A percentile compares a stretch with the other conserved stretches of the same genome.
These are phyloP conservation scores for Neurospora sp. DNA, from an alignment of 495 filamentous ascomycete genomes.

Conservation along the genomic window DNA sequence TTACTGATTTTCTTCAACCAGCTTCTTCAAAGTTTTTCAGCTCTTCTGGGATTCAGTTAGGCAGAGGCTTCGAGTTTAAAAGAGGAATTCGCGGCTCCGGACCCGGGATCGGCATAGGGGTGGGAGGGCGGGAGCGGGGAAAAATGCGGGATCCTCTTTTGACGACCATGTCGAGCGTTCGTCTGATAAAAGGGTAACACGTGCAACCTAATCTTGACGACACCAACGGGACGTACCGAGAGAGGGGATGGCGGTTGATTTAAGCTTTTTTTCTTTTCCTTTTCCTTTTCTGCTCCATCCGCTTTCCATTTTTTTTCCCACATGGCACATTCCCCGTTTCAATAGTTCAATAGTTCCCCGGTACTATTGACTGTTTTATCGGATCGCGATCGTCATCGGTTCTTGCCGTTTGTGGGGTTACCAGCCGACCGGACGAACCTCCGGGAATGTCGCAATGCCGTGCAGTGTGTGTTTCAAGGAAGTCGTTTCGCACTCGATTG, in stretches of 20 bases:
- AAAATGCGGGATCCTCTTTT: neutral
- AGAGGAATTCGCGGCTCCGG: neutral
- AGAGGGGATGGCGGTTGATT: neutral
- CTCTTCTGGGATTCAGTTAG: too few relatives aligned
- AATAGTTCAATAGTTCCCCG: neutral
- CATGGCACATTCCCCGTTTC: neutral
- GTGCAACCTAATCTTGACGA: too few relatives aligned
- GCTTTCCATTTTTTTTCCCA: neutral
- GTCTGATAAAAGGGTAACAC: neutral
- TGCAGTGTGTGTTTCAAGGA: neutral
- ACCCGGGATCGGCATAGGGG: neutral
- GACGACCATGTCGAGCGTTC: neutral
- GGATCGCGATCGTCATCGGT: neutral
- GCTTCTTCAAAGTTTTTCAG: neutral
- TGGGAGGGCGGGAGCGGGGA: neutral
- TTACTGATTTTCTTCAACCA: neutral
- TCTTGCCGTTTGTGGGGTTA: neutral
- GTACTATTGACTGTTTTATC: neutral
- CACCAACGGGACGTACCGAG: neutral
- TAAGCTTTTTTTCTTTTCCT: neutral
- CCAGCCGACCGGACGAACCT: neutral
- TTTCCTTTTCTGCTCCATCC: neutral
- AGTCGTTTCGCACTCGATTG: neutral
- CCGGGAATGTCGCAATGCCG: neutral
- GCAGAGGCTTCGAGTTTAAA: neutral